Evolutionary conservation across 2,329 filamentous ascomycete species (phyloP), one percentile per base, ranked within the genome.

Genomic region (Lachnellula arida): DNA sequence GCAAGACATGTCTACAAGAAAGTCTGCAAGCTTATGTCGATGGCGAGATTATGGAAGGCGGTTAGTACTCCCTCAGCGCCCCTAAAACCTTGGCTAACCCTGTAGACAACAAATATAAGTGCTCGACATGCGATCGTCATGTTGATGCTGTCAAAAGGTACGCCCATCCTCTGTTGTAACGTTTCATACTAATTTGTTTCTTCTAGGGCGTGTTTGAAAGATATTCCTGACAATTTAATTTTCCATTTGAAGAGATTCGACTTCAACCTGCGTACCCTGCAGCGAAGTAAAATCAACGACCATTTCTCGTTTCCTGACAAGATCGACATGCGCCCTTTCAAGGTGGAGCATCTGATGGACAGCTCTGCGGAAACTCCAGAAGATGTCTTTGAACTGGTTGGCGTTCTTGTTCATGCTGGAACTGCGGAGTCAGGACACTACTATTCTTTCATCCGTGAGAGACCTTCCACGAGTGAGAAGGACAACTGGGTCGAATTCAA

Each of bases 401-500:
- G 94, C 2, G 84, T 99, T 46, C 83, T 99, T 17, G 91, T 99
- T 1, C 94, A 99, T 70, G 88, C 89, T 14, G 94, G 94, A 15
- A 96, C 89, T 2, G 91, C 93, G 12, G 91, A 97, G 68, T 93
- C 91, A 28, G 94, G 94, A 0, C 94, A 99, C 71, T 99, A 99
- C 73, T 97, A 97, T 73, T 97, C 93, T 0, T 97, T 91, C 70
- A 91, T 95, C 60, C 88, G 91, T 52, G 88, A 96, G 70, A 82
- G 91, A 17, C 84, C 89, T 19, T 77, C 78, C 19, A 71, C 71
- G 14, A 70, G 74, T 35, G 4, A 74, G 75, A 11, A 74, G 65
- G 53, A 72, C 72, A 51, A 75, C 5, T 99, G 94, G 94, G 80
- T 96, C 9, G 90, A 96, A 68, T 97, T 97, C 72, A 97, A 99